These are phyloP conservation scores for Candolleomyces efflorescens DNA, from an alignment of 768 basidiomycete species.

Conservation along the genomic window DNA sequence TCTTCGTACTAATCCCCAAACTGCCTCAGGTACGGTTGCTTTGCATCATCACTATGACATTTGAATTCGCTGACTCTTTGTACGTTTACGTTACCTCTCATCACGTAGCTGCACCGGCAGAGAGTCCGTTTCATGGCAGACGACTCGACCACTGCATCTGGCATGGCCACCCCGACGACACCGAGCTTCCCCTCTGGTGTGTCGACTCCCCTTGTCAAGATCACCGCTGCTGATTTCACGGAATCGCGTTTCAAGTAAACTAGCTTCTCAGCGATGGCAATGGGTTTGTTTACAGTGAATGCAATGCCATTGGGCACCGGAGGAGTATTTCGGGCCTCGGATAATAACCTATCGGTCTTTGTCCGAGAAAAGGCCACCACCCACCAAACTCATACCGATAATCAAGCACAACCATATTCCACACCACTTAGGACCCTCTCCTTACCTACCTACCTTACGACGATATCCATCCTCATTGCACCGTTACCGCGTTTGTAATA, in stretches of 20 bases:
- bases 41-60: constrained; percentile 6
- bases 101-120: constrained; percentile 69
- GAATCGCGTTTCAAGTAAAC: constrained; percentile 12
- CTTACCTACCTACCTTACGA: background rate
- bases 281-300: too few relatives aligned
- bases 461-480: background rate
- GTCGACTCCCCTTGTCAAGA: constrained; percentile 34
- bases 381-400: background rate
- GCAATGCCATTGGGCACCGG: too few relatives aligned
- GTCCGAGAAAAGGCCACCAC: background rate
- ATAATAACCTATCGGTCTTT: background rate
- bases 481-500: background rate
- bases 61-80: constrained; percentile 1
- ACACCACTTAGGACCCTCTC: too few relatives aligned
- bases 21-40: constrained; percentile 75
- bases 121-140: constrained; percentile 73
- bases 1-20: constrained; percentile 87
- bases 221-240: constrained; percentile 10
- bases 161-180: constrained; percentile 61
- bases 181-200: constrained; percentile 53
- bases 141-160: constrained; percentile 42
- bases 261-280: constrained; percentile 5
- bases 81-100: background rate
- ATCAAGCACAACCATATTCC: too few relatives aligned
- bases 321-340: too few relatives aligned